These are phyloP conservation scores for Aspergillus baeticus DNA, from an alignment of 495 filamentous ascomycete genomes.

Conservation along the genomic window DNA sequence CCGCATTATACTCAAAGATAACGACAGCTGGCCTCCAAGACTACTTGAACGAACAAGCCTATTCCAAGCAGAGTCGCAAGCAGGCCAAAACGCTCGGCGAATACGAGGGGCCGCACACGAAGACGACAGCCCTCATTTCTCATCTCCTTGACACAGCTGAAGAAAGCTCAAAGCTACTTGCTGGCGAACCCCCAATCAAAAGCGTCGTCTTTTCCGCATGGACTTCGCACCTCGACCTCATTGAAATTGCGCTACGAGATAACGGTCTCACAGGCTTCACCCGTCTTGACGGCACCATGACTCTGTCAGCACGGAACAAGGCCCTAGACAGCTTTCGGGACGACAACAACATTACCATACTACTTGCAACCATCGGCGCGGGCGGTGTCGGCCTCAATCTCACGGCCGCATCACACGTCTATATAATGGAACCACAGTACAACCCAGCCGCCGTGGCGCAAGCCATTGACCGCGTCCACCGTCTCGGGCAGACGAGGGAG, in stretches of 20 bases:
- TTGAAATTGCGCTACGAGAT: constrained; percentile 76
- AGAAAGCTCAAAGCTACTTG: constrained; percentile 56
- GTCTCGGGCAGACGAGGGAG: constrained; percentile 82
- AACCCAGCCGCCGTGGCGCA: constrained; percentile 95
- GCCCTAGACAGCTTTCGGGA: constrained; percentile 76
- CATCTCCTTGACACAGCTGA: constrained; percentile 59
- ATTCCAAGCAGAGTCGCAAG: constrained; percentile 48
- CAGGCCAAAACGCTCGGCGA: constrained; percentile 60
- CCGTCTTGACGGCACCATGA: constrained; percentile 90
- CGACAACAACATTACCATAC: constrained; percentile 68
- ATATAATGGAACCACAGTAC: constrained; percentile 97
- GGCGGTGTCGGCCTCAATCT: constrained; percentile 92
- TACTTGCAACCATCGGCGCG: constrained; percentile 88
- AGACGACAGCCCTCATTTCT: constrained; percentile 75
- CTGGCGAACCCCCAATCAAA: constrained; percentile 69
- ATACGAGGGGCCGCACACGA: constrained; percentile 86
- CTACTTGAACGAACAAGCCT: constrained; percentile 51
- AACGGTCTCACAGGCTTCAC: constrained; percentile 60
- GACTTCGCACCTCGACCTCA: constrained; percentile 92
- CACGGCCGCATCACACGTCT: constrained; percentile 79
- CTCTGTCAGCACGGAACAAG: constrained; percentile 62
- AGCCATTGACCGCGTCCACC: constrained; percentile 90
- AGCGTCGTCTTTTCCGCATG: constrained; percentile 91
- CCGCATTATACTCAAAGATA: constrained; percentile 60
- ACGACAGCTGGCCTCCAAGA: constrained; percentile 61